Conservation (phyloP, 495 filamentous ascomycete genomes). For the Penicillium waksmanii region DNA sequence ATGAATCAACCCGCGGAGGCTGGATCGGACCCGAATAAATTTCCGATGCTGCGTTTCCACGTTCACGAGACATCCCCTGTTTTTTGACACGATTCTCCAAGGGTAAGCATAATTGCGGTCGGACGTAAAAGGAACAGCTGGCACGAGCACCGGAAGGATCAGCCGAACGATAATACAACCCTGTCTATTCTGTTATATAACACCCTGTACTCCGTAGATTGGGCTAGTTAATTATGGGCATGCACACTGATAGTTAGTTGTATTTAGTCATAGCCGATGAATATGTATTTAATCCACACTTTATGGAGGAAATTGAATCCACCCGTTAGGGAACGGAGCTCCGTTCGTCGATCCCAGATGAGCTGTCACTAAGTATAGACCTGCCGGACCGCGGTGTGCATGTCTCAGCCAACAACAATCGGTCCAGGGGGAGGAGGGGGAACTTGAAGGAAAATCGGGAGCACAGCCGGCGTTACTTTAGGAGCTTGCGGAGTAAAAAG, state of each 20-base stretch:
- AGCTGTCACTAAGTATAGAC: conserved; percentile 9
- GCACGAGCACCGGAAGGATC: conserved; percentile 20
- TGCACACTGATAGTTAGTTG: background rate
- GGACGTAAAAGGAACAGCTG: conserved; percentile 12
- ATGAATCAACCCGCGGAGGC: background rate
- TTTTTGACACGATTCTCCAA: background rate
- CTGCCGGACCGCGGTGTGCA: conserved; percentile 2
- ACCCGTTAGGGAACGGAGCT: conserved; percentile 10
- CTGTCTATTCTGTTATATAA: background rate
- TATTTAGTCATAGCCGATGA: background rate
- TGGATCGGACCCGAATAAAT: conserved; percentile 23
- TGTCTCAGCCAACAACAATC: conserved; percentile 23
- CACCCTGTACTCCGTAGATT: background rate
- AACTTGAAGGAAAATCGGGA: conserved; percentile 18
- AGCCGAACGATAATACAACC: conserved; percentile 9
- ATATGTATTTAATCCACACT: background rate
- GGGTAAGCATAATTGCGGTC: conserved; percentile 23
- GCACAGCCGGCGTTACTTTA: conserved; percentile 18
- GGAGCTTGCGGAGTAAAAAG: conserved; percentile 12
- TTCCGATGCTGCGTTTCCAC: conserved; percentile 14
- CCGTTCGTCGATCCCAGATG: conserved; percentile 10
- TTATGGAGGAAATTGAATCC: conserved; percentile 2
- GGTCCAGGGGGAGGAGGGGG: conserved; percentile 16
- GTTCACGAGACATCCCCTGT: background rate
- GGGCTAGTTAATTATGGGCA: background rate